A percentile compares a stretch with the other conserved stretches of the same genome.
Evolutionary conservation across 164 flowering plant genomes (phyloP).

Genomic region (Santalum album): DNA sequence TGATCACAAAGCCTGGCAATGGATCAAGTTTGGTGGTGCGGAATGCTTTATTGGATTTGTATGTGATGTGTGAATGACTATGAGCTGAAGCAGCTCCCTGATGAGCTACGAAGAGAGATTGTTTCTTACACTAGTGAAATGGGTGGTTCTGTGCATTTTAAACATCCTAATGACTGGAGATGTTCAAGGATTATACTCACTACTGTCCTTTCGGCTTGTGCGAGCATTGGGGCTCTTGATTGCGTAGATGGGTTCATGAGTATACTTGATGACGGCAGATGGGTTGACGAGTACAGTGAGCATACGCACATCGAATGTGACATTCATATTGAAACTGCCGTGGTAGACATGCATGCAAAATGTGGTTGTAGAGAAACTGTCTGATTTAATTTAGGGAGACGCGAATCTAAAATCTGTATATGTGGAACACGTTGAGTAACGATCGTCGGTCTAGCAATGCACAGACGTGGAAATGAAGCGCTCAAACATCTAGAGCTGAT

Average conservation of each 20-base stretch:
- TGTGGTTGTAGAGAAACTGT: slow-evolving; percentile 51
- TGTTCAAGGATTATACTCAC: slow-evolving; percentile 32
- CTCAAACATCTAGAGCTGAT: slow-evolving; percentile 26
- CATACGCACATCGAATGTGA: slow-evolving; percentile 31
- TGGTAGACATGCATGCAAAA: slow-evolving; percentile 58
- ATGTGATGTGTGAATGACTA: slow-evolving; percentile 31
- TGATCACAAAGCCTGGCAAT: slow-evolving; percentile 20
- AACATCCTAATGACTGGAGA: slow-evolving; percentile 29
- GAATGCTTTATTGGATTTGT: slow-evolving; percentile 51
- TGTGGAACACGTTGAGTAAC: slow-evolving; percentile 44
- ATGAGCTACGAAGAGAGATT: slow-evolving; percentile 34
- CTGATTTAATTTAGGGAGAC: slow-evolving; percentile 20
- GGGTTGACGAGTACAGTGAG: slow-evolving; percentile 42
- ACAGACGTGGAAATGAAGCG: slow-evolving; percentile 38
- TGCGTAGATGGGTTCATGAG: slow-evolving; percentile 45
- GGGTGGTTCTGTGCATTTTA: slow-evolving; percentile 36
- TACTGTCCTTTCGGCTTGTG: slow-evolving; percentile 54
- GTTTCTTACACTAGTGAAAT: slow-evolving; percentile 53
- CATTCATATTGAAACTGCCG: slow-evolving; percentile 36
- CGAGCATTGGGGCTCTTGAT: slow-evolving; percentile 41
- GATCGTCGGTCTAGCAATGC: slow-evolving; percentile 57
- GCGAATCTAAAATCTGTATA: slow-evolving; percentile 20
- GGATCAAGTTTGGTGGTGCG: slow-evolving; percentile 15
- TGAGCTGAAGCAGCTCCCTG: slow-evolving; percentile 29
- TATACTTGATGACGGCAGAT: slow-evolving; percentile 40